Conservation (phyloP, 2,329 filamentous ascomycete species). For the Cytospora piceicola region DNA sequence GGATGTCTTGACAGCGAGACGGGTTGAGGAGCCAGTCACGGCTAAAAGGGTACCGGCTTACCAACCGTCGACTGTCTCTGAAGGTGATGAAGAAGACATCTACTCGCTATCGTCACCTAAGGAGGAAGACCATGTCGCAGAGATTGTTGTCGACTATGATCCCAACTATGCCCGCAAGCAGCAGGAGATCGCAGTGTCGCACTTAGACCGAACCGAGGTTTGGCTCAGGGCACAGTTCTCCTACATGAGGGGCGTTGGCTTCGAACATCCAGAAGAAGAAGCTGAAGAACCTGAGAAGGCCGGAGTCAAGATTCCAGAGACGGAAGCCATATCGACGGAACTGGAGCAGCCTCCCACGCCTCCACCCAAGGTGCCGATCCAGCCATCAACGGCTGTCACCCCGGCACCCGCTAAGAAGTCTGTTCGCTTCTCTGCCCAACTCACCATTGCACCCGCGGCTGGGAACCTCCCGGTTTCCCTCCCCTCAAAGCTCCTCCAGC, state of each 20-base stretch:
- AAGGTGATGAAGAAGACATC: constrained; percentile 38
- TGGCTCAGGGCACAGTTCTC: constrained; percentile 85
- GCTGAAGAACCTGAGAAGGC: constrained; percentile 43
- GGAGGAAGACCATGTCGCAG: constrained; percentile 62
- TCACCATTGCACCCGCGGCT: constrained; percentile 45
- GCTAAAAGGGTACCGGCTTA: constrained; percentile 35
- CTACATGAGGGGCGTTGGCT: constrained; percentile 71
- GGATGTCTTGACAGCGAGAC: constrained; percentile 67
- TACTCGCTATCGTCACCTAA: constrained; percentile 47
- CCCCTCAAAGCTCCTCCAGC: constrained; percentile 55
- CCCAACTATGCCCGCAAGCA: constrained; percentile 76
- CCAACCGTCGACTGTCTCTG: constrained; percentile 37
- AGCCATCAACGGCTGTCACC: constrained; percentile 10
- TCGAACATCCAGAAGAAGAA: constrained; percentile 40
- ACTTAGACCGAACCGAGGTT: constrained; percentile 80
- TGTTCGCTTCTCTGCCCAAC: constrained; percentile 71
- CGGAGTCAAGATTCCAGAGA: constrained; percentile 20
- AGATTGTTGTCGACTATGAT: constrained; percentile 73
- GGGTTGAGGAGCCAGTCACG: constrained; percentile 43
- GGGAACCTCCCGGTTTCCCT: constrained; percentile 50
- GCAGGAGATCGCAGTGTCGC: constrained; percentile 69
- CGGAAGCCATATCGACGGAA: constrained; percentile 35
- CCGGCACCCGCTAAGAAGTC: constrained; percentile 59
- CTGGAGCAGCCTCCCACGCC: constrained; percentile 37
- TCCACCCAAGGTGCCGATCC: constrained; percentile 30